phyloP scores from a whole-genome alignment of 2,329 filamentous ascomycete species.

The Parastagonospora avenae region DNA sequence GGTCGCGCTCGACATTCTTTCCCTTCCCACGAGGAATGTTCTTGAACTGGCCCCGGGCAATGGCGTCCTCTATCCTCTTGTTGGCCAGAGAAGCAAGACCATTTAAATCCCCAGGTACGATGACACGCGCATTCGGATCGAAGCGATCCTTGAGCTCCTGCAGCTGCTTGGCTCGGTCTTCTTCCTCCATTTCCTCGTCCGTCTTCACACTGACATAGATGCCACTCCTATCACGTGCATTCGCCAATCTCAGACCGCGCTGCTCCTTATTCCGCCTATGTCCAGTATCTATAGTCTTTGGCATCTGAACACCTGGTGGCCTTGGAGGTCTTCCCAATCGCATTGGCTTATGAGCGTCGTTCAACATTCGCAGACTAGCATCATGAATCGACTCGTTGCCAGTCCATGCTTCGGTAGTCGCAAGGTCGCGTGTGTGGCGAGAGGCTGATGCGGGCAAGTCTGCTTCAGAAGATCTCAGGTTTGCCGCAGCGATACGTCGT shows the following conservation, averaged over 20 bases:
- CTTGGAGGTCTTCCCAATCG: slow-evolving; percentile 23
- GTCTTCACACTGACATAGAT: slow-evolving; percentile 59
- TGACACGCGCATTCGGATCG: slow-evolving; percentile 69
- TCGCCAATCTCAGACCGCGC: slow-evolving; percentile 55
- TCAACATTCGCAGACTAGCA: slow-evolving; percentile 77
- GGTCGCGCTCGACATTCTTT: slow-evolving; percentile 78
- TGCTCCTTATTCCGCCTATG: slow-evolving; percentile 46
- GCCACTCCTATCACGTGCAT: slow-evolving; percentile 63
- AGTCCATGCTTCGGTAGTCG: slow-evolving; percentile 73
- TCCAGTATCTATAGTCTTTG: slow-evolving; percentile 40
- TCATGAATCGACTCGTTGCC: slow-evolving; percentile 78
- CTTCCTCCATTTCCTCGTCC: slow-evolving; percentile 64
- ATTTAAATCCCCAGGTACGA: slow-evolving; percentile 78
- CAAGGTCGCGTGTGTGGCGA: slow-evolving; percentile 70
- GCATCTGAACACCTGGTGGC: slow-evolving; percentile 28
- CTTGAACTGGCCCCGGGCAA: slow-evolving; percentile 86
- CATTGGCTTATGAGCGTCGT: slow-evolving; percentile 63
- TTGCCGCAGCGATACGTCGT: slow-evolving; percentile 62
- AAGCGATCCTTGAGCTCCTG: slow-evolving; percentile 83
- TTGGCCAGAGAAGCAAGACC: slow-evolving; percentile 86
- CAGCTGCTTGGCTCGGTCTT: slow-evolving; percentile 74
- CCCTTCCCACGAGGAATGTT: slow-evolving; percentile 74
- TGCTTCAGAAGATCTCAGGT: slow-evolving; percentile 60
- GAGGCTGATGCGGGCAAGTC: slow-evolving; percentile 66
- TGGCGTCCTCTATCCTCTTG: slow-evolving; percentile 90